Evolutionary conservation across 495 filamentous ascomycete genomes (phyloP), one percentile per base, ranked within the genome.

Genomic region (Chaetomidium leptoderma): DNA sequence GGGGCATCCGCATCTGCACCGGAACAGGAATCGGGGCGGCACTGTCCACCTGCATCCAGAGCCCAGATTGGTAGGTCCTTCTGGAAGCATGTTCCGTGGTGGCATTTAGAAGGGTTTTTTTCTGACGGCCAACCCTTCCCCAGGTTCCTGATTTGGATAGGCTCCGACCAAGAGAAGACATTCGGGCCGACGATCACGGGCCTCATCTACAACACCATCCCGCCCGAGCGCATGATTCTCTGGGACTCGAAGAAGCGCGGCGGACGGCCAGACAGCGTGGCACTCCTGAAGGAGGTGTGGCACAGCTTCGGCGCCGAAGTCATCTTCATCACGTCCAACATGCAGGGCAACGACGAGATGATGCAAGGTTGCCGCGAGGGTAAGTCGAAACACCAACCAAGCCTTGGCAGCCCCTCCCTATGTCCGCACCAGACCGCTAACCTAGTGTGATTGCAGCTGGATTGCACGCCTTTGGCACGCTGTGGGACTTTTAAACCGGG

Each of bases 161-260:
- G 74, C 9, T 74, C 70, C 36, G 69, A 76, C 59, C 74, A 76
- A 42, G 74, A 76, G 56, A 70, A 62, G 55, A 74, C 72, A 1
- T 77, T 77, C 47, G 74, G 74, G n/a, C 69, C 72, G 30, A 75
- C 73, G 19, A 75, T 77, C 47, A 49, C 72, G 4, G 63, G 66
- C 17, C 67, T 77, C 14, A 73, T 77, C 57, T 68, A 63, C 53
- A 69, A 73, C 24, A 51, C 75, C 64, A 77, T 77, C 64, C 69
- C 72, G 57, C 72, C 74, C 2, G 72, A 75, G 64, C 56, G 74
- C 36, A 75, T 74, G 72, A 77, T 77, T 23, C 67, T 77, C 16
- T 77, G 74, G 74, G 74, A 77, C 63, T 71, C 74, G 14, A 77
- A 77, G 65, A 72, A 77, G 63, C 63, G 67, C 48, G 74, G 74